Evolutionary conservation across 1,139 yeast species (phyloP).

Genomic region (Kurtzmaniella quercitrusa): DNA sequence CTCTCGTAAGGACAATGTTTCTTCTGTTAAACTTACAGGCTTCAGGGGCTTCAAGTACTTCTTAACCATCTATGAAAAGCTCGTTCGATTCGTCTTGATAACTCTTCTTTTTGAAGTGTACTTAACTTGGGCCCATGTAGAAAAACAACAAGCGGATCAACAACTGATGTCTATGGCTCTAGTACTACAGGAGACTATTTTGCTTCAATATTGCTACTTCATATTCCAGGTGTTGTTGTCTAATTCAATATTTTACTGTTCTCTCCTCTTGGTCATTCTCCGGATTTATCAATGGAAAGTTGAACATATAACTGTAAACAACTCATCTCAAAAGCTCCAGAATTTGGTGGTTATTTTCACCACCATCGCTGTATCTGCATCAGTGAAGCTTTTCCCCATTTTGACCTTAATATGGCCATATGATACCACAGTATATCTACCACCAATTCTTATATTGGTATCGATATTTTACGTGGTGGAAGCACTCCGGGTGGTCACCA

Average conservation of each 20-base stretch:
- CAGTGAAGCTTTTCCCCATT: constrained; percentile 84
- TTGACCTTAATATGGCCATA: constrained; percentile 96
- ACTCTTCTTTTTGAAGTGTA: constrained; percentile 85
- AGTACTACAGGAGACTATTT: constrained; percentile 43
- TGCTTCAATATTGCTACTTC: constrained; percentile 64
- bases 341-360: constrained; percentile 46
- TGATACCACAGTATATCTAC: constrained; percentile 63
- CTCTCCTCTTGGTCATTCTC: background rate
- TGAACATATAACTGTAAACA: constrained; percentile 13
- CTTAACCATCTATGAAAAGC: constrained; percentile 16
- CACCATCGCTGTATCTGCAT: constrained; percentile 69
- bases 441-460: constrained; percentile 55
- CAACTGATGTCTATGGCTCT: constrained; percentile 22
- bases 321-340: constrained; percentile 20
- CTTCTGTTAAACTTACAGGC: background rate
- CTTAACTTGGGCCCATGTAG: constrained; percentile 88
- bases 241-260: background rate
- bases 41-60: background rate
- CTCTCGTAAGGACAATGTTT: background rate
- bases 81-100: constrained; percentile 54
- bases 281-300: constrained; percentile 26
- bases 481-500: constrained; percentile 55
- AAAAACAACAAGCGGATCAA: constrained; percentile 36
- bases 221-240: constrained; percentile 50
- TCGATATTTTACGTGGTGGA: constrained; percentile 65